Conservation (phyloP, 331 rosid genomes). For the Rhamnella rubrinervis region DNA sequence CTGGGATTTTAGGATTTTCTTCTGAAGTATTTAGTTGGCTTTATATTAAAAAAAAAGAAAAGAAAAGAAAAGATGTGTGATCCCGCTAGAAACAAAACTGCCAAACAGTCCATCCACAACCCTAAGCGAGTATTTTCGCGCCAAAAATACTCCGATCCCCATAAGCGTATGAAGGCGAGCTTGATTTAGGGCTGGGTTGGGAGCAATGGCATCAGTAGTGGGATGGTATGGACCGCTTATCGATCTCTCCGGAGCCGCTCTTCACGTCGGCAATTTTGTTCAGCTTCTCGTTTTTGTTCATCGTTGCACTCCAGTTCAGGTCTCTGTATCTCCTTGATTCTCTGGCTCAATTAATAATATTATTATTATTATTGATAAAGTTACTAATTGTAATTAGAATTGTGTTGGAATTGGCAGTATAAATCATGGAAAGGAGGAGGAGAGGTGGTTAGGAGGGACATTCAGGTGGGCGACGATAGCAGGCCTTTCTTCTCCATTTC, state of each 20-base stretch:
- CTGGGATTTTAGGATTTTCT: too few species aligned
- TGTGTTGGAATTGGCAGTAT: constrained; percentile 27
- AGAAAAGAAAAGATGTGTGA: too few species aligned
- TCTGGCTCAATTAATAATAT: not conserved
- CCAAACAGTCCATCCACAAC: not conserved
- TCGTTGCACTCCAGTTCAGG: constrained; percentile 64
- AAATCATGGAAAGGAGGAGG: constrained; percentile 55
- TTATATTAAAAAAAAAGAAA: too few species aligned
- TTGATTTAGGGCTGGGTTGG: not conserved
- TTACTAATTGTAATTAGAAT: not conserved
- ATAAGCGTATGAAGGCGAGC: too few species aligned
- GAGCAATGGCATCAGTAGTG: constrained; percentile 45
- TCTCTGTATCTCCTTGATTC: constrained; percentile 19
- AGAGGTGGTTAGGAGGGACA: constrained; percentile 50
- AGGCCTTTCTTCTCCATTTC: constrained; percentile 61
- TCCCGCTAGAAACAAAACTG: too few species aligned
- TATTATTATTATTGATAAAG: not conserved
- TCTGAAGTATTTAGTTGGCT: too few species aligned
- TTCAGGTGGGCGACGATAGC: constrained; percentile 79
- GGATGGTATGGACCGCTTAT: constrained; percentile 95
- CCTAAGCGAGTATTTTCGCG: not conserved
- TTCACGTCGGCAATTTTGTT: constrained; percentile 65
- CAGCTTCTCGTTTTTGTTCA: constrained; percentile 84
- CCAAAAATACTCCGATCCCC: constrained; percentile 3
- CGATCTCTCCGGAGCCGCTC: constrained; percentile 52